Evolutionary conservation across 2,329 filamentous ascomycete genomes (phyloP), one percentile per base, ranked within the genome.

Genomic region (Chaetothyriales sp.): DNA sequence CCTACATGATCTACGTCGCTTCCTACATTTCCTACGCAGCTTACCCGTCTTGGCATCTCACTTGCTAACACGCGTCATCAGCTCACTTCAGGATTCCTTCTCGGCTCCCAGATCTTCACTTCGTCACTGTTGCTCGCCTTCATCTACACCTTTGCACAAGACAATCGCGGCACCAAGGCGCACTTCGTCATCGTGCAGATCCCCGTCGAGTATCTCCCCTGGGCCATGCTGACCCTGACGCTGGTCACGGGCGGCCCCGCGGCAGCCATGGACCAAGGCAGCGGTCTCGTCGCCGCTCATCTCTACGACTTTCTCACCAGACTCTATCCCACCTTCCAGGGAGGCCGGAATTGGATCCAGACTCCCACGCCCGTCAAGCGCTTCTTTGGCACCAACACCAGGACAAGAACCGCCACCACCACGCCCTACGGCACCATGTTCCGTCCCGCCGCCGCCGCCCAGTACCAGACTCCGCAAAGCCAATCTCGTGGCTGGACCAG

Each of bases 281-380:
- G 80, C 33, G 92, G 92, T n/a, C 74, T 98, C 9, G 58, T 94
- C 44, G 86, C 89, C 10, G 89, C 89, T 4, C 92, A 98, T 66
- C 63, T 92, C 18, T 94, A 88, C 68, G 86, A 97, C 65, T 98
- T 97, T 64, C 68, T 95, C 48, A 88, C 86, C 1, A 79, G 86
- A 47, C 76, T 95, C 44, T 97, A 89, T 75, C 92, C 92, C 4
- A 81, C 86, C 51, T 92, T 92, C 64, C 90, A 89, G 29, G 86
- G 86, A 51, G 92, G 92, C 0, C 75, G 73, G 49, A 94, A 89
- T 63, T 75, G 83, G 47, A 74, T 95, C 37, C 73, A 76, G 13
- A 92, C 89, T 0, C 92, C 92, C 2, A 66, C 67, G 5, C 81
- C 89, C 59, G 69, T 97, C 53, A 81, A 79, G 54, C 76, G 76